Base-by-base conservation (phyloP, 345 rosid genomes). In the Sonneratia caseolaris region DNA sequence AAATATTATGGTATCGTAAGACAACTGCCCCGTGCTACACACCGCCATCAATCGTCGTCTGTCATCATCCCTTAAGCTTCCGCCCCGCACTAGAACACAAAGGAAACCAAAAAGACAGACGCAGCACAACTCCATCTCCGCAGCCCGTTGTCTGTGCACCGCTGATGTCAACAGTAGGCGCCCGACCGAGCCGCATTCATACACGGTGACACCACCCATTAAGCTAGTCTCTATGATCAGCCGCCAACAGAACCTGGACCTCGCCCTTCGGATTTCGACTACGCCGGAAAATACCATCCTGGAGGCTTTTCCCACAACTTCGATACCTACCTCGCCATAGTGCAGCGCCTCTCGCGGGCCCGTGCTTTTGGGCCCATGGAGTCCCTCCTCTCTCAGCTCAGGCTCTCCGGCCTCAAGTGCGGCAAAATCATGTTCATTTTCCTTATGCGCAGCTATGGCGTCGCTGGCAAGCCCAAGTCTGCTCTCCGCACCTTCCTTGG, bases 201-300 rank as follows among this genome's bases (percentile, higher is more conserved):
- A 72, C 82, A 81, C 78, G 1, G 89, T 86, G 47, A 83, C 87
- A 0, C 97, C 96, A 0, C 97, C 96, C 70, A 84, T 93, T 79
- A 87, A 83, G 78, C 82, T 93, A 5, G 82, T 76, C 72, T 86
- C 85, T 68, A 87, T 92, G 92, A 88, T 93, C 82, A 74, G 70
- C 40, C 86, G 86, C 76, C 96, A 91, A 68, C 92, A 91, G 65
- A 88, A 87, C 77, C 90, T 86, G 68, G 96, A 88, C 78, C 96
- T 93, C 5, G 91, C 96, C 61, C 86, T 91, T 82, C 98, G 88
- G 78, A 89, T 89, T 70, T 91, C 89, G 74, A 84, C 27, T 84
- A 88, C 82, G 96, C 98, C 40, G 89, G 90, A 0, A 91, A 86
- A 76, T 88, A 80, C 70, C 97, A 93, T 74, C 91, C 86, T 18